Percentiles rank a stretch among this genome's conserved stretches.
Conservation (phyloP, 129 eudicot genomes). For the Pittosporum tobira region DNA sequence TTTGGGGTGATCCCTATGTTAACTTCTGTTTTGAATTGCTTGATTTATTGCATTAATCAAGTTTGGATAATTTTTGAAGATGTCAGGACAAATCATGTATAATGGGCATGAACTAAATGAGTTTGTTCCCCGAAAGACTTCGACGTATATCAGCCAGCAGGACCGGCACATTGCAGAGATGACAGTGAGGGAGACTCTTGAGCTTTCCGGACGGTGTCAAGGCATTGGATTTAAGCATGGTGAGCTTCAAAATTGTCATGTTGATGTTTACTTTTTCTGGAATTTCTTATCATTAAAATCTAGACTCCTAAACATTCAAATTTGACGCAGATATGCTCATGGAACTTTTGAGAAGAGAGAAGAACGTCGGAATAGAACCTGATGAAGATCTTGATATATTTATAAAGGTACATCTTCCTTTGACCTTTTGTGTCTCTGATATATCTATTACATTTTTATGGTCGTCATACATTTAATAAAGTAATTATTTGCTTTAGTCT, state of each 20-base stretch:
- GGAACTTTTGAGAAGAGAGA: slow-evolving; percentile 89
- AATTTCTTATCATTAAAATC: slow-evolving; percentile 6
- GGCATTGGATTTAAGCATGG: slow-evolving; percentile 74
- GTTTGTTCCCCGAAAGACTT: slow-evolving; percentile 87
- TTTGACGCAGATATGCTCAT: slow-evolving; percentile 58
- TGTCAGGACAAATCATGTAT: slow-evolving; percentile 66
- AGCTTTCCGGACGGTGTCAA: slow-evolving; percentile 72
- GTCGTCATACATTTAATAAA: slow-evolving; percentile 5
- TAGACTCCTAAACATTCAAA: slow-evolving; percentile 12
- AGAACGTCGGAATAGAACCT: slow-evolving; percentile 55
- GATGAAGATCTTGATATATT: slow-evolving; percentile 87
- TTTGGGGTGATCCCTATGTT: too few relatives aligned
- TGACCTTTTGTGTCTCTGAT: slow-evolving; percentile 1
- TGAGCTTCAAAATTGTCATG: slow-evolving; percentile 11
- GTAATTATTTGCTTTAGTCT: slow-evolving; percentile 41
- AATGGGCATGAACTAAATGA: slow-evolving; percentile 70
- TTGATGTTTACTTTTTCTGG: background rate
- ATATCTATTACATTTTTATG: background rate
- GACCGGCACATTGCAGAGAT: slow-evolving; percentile 90
- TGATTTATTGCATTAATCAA: too few relatives aligned
- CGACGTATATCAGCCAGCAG: slow-evolving; percentile 73
- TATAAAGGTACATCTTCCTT: slow-evolving; percentile 54
- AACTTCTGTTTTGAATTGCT: too few relatives aligned
- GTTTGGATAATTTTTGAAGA: slow-evolving; percentile 38
- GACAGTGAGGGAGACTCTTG: slow-evolving; percentile 90